Evolutionary conservation across 352 stramenopile species (phyloP), one percentile per base, ranked within the genome.

Genomic region (Phytophthora uliginosa): DNA sequence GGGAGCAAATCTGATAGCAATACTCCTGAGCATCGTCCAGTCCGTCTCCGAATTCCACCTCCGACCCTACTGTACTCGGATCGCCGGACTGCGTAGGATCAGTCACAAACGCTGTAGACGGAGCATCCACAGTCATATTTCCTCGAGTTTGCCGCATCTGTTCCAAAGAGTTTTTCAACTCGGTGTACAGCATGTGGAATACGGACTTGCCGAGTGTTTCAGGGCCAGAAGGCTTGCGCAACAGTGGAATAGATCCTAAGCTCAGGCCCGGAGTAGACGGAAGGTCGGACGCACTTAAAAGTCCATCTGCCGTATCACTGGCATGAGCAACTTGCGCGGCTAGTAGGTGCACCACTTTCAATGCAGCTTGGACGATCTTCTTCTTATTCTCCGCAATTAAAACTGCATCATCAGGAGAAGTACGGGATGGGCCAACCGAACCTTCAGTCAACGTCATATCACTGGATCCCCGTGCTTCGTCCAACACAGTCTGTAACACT

Each of bases 171-270:
- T 96, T 97, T 60, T 95, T 94, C 54, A 97, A 60, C 60, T 97
- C 91, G 4, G 90, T 96, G 59, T 95, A 97, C 42, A 97, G 66
- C 91, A 97, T 97, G 63, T 97, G 88, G 38, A 97, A 97, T 5
- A 97, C 91, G 8, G 90, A 97, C 64, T 97, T 97, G 18, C 91
- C 90, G 1, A 97, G 77, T 28, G 91, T 97, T 70, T 96, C 91
- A 4, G 89, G 90, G 0, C 91, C 91, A 22, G 89, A 96, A 10
- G 91, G 91, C 53, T 97, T 96, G 2, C 90, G 82, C 47, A 95
- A 66, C 22, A 97, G 66, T 12, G 90, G 90, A 62, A 97, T 96
- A 2, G 86, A 80, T 26, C 87, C 82, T 28, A 95, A 71, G 59
- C 76, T 81, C 17, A 89, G 77, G 31, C 79, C 81, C 33, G 81